Conservation (phyloP, 108 stramenopile species). For the Stephanodiscus triporus region DNA sequence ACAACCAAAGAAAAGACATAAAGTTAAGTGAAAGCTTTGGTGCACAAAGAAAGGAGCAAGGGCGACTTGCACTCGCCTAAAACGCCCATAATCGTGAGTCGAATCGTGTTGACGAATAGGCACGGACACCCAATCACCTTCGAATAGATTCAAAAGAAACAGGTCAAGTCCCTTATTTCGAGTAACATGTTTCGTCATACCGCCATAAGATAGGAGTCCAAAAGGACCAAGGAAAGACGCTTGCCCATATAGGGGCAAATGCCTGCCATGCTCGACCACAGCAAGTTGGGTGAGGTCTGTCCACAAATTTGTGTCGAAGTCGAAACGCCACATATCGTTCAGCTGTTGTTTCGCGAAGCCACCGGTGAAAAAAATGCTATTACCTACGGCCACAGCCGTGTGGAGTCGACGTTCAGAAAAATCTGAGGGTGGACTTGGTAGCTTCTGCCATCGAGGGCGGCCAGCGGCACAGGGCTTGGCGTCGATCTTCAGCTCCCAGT, state of each 20-base stretch:
- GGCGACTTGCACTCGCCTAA: neutral
- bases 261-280: neutral
- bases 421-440: slow-evolving; percentile 12
- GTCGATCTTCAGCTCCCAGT: slow-evolving; percentile 32
- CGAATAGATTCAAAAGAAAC: slow-evolving; percentile 23
- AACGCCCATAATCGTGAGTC: neutral
- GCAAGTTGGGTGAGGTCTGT: slow-evolving; percentile 22
- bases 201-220: slow-evolving; percentile 34
- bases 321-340: slow-evolving; percentile 47
- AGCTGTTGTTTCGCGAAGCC: slow-evolving; percentile 23
- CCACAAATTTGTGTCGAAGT: slow-evolving; percentile 24
- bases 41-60: neutral
- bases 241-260: slow-evolving; percentile 18
- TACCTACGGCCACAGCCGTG: slow-evolving; percentile 29
- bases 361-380: slow-evolving; percentile 38
- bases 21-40: neutral
- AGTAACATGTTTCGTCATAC: slow-evolving; percentile 4
- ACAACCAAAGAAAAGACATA: neutral
- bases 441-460: slow-evolving; percentile 25
- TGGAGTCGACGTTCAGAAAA: slow-evolving; percentile 31
- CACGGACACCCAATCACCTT: slow-evolving; percentile 23
- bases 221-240: slow-evolving; percentile 27
- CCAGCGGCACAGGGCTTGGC: slow-evolving; percentile 18
- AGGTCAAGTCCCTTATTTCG: slow-evolving; percentile 17
- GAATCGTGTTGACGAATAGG: slow-evolving; percentile 1